phyloP scores from a whole-genome alignment of 1,284 basidiomycete species.

The Irpex sp. region DNA sequence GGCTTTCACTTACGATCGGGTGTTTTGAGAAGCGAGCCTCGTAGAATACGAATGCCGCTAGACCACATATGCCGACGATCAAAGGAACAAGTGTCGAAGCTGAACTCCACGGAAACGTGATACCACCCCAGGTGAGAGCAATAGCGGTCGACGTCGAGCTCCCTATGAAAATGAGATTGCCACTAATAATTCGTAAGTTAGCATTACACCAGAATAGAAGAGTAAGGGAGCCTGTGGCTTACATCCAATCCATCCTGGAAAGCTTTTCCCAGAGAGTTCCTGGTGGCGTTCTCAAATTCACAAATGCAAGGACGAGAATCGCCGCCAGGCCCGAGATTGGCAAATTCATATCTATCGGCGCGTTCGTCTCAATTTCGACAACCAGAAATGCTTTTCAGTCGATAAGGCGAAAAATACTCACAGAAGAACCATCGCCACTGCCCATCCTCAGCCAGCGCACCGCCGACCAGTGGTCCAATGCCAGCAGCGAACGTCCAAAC shows the following conservation, averaged over 20 bases:
- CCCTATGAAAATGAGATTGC: conserved; percentile 43
- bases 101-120: conserved; percentile 44
- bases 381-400: too few relatives aligned
- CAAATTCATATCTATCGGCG: conserved; percentile 21
- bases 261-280: conserved; percentile 42
- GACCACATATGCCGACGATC: conserved; percentile 37
- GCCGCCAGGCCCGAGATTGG: conserved; percentile 22
- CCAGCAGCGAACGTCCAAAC: conserved; percentile 44
- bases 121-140: conserved; percentile 46
- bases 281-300: conserved; percentile 47
- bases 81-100: conserved; percentile 43
- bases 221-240: conserved; percentile 20
- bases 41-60: conserved; percentile 30
- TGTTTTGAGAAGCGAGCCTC: conserved; percentile 26
- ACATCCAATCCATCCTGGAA: conserved; percentile 47
- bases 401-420: not conserved
- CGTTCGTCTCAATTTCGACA: too few relatives aligned
- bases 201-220: conserved; percentile 39
- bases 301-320: conserved; percentile 42
- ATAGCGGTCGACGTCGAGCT: conserved; percentile 35
- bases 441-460: conserved; percentile 11
- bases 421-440: conserved; percentile 24
- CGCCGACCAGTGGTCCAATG: conserved; percentile 18
- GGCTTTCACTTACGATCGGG: conserved; percentile 28
- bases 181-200: conserved; percentile 30